Evolutionary conservation across 1,284 basidiomycete genomes (phyloP).

Genomic region (Sanguinoderma infundibulare): DNA sequence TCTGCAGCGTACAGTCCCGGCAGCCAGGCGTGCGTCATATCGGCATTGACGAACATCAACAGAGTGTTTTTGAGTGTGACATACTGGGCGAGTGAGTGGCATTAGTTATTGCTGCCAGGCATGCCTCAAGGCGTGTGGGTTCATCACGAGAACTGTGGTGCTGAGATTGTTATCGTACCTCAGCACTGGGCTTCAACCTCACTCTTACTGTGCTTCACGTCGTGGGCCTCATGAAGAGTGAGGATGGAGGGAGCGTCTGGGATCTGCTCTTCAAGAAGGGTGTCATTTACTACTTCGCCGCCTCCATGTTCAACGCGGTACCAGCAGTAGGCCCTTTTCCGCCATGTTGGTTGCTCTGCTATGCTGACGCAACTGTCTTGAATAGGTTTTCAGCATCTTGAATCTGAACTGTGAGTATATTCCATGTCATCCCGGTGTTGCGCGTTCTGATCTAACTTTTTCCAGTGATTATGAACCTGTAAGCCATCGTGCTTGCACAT

Average conservation of each 20-base stretch:
- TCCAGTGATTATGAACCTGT: slow-evolving; percentile 70
- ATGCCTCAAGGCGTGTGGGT: not conserved
- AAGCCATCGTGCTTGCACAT: slow-evolving; percentile 32
- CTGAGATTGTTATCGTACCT: slow-evolving; percentile 7
- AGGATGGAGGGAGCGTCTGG: slow-evolving; percentile 58
- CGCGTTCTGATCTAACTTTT: not conserved
- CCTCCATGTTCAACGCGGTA: slow-evolving; percentile 67
- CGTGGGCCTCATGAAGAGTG: slow-evolving; percentile 52
- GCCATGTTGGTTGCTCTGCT: not conserved
- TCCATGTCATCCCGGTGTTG: not conserved
- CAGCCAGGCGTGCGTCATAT: slow-evolving; percentile 50
- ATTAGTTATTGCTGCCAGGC: not conserved
- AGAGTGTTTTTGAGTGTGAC: slow-evolving; percentile 61
- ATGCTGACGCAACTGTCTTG: slow-evolving; percentile 1
- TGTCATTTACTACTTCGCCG: slow-evolving; percentile 66
- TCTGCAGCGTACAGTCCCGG: slow-evolving; percentile 53
- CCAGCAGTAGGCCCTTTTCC: slow-evolving; percentile 57
- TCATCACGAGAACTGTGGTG: too few relatives aligned
- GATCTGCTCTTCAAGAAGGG: slow-evolving; percentile 72
- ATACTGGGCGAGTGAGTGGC: slow-evolving; percentile 68
- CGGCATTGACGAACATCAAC: slow-evolving; percentile 42
- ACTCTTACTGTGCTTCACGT: slow-evolving; percentile 60
- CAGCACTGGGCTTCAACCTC: slow-evolving; percentile 73
- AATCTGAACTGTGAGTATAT: slow-evolving; percentile 62
- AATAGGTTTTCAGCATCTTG: slow-evolving; percentile 55